Conservation (phyloP, 2,329 filamentous ascomycete genomes). For the Pseudopithomyces chartarum region DNA sequence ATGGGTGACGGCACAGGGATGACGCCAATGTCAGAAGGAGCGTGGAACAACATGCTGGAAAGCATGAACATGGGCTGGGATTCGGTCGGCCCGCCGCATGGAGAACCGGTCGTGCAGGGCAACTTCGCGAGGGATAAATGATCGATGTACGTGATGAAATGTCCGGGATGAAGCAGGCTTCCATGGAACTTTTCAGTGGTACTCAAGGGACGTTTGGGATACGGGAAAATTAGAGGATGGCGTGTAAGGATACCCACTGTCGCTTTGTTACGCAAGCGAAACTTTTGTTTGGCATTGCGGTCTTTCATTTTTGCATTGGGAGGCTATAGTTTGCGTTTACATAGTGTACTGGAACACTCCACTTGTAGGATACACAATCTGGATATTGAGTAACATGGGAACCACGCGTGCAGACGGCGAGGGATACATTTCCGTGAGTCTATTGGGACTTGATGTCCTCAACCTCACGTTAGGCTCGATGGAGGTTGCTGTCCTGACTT, state of each 20-base stretch:
- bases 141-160: neutral
- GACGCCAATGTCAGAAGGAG: constrained; percentile 39
- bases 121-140: neutral
- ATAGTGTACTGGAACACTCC: neutral
- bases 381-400: neutral
- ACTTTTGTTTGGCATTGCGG: too few relatives aligned
- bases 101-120: neutral
- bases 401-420: too few relatives aligned
- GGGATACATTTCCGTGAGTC: too few relatives aligned
- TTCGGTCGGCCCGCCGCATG: constrained; percentile 19
- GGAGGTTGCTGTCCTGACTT: too few relatives aligned
- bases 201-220: neutral
- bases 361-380: constrained; percentile 1
- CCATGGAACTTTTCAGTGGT: neutral
- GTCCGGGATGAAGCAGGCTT: too few relatives aligned
- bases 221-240: neutral
- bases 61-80: constrained; percentile 44
- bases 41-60: constrained; percentile 45
- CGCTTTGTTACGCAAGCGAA: neutral
- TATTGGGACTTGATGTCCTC: too few relatives aligned
- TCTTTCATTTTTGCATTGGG: neutral
- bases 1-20: constrained; percentile 29
- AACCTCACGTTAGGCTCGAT: too few relatives aligned
- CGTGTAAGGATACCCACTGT: constrained; percentile 4
- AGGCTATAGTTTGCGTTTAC: too few relatives aligned